Evolutionary conservation across 2,329 filamentous ascomycete genomes (phyloP), one percentile per base, ranked within the genome.

Genomic region (Aspergillus sp.): DNA sequence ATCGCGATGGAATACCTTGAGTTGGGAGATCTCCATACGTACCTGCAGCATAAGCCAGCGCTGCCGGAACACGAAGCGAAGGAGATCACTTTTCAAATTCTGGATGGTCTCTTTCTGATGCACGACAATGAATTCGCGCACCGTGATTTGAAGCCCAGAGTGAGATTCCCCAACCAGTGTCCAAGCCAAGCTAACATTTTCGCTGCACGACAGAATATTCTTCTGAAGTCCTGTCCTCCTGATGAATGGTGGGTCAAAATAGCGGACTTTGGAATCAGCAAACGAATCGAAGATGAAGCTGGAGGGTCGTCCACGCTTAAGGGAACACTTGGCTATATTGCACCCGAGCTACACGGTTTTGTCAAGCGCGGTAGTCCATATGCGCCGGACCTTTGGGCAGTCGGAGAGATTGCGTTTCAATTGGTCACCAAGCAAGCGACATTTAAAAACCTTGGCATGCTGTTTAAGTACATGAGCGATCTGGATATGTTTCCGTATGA

Each of bases 181-280:
- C 7, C 9, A 29, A 29, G 7, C 26, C 26, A 29, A 29, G 32
- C 32, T 12, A 36, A 36, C 32, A 14, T 16, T 12, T 16, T 16
- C 54, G 6, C 24, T 24, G 58, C 56, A 7, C 7, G 47, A 7
- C 14, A 57, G 42, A 60, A 57, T 16, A 49, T 42, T 14, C 58
- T 50, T 10, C 46, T 60, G 2, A 36, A 22, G n/a, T 22, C n/a
- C 7, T 49, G 46, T 26, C 46, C 46, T 10, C 46, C 46, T 10
- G 46, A 49, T 47, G 45, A 47, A 14, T 47, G 45, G 24, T 53
- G 55, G 55, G 50, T 60, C 14, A 57, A 60, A 32, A 54, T 60
- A 14, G 55, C 52, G 10, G 58, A 60, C 47, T 60, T 60, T 45
- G 58, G 55, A 14, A 57, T 60, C 36, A 60, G 58, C 46, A 60